Percentiles rank a stretch among this genome's conserved stretches.
Conservation (phyloP, 2,329 filamentous ascomycete genomes). For the Stemphylium lycopersici region DNA sequence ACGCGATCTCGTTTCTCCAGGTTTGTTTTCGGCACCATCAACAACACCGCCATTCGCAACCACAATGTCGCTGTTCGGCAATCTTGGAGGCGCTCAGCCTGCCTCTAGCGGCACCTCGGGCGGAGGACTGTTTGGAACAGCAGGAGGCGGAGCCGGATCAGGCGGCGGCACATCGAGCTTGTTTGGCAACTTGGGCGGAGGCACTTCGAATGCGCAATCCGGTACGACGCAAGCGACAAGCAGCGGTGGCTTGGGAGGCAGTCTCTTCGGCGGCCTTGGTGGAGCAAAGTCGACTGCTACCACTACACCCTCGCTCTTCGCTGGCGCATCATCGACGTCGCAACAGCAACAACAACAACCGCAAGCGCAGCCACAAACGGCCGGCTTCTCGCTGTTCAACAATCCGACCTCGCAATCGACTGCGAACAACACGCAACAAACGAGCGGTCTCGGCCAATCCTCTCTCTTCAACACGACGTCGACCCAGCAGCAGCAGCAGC, state of each 20-base stretch:
- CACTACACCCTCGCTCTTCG: constrained; percentile 33
- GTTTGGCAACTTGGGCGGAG: constrained; percentile 39
- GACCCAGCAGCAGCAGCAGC: constrained; percentile 31
- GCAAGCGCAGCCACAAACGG: constrained; percentile 33
- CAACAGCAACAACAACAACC: constrained; percentile 32
- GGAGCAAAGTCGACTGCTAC: constrained; percentile 46
- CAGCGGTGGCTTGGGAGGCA: constrained; percentile 39
- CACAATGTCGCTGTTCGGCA: constrained; percentile 45
- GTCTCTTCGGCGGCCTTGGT: constrained; percentile 39
- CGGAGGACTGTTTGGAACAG: constrained; percentile 34
- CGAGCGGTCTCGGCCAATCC: constrained; percentile 32
- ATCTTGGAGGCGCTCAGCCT: constrained; percentile 38
- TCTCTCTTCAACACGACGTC: constrained; percentile 35
- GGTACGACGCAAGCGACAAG: constrained; percentile 36
- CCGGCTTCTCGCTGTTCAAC: constrained; percentile 29
- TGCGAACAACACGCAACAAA: constrained; percentile 37
- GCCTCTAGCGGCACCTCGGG: constrained; percentile 34
- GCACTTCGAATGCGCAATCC: constrained; percentile 30
- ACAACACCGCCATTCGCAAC: constrained; percentile 34
- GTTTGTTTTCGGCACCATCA: constrained; percentile 37
- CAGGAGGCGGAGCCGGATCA: constrained; percentile 28
- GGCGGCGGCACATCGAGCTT: constrained; percentile 34
- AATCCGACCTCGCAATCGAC: constrained; percentile 39
- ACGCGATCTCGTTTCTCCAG: constrained; percentile 33
- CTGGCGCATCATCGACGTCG: constrained; percentile 27